phyloP scores from a whole-genome alignment of 352 stramenopile genomes.

The Globisporangium parvum region DNA sequence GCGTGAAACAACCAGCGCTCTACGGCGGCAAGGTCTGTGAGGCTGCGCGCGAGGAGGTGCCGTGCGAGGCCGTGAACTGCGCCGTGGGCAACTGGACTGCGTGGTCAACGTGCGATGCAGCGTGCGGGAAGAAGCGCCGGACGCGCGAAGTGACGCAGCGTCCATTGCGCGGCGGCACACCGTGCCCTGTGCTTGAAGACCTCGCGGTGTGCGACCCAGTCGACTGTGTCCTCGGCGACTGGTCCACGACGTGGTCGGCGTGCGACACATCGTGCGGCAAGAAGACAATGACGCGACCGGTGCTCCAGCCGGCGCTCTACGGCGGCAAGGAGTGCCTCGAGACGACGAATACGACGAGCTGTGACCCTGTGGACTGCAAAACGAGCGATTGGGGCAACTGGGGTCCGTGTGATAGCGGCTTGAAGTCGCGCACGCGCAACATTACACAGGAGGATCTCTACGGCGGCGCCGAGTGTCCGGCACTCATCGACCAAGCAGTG shows the following conservation, averaged over 20 bases:
- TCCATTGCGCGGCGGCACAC: constrained; percentile 23
- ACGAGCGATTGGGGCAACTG: constrained; percentile 29
- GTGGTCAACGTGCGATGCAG: constrained; percentile 36
- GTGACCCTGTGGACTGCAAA: constrained; percentile 46
- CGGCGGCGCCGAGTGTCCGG: constrained; percentile 38
- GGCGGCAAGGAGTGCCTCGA: constrained; percentile 25
- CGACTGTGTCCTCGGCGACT: constrained; percentile 32
- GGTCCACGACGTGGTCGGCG: constrained; percentile 22
- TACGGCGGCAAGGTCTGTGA: constrained; percentile 34
- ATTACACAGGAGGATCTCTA: constrained; percentile 45
- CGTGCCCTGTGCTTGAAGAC: constrained; percentile 31
- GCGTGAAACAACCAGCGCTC: constrained; percentile 19
- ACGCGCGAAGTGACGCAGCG: constrained; percentile 25
- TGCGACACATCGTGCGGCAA: constrained; percentile 29
- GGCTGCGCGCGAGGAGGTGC: constrained; percentile 22
- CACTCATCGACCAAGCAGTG: constrained; percentile 23
- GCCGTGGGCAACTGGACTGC: constrained; percentile 29
- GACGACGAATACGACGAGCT: constrained; percentile 27
- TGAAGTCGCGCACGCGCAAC: constrained; percentile 29
- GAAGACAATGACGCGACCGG: constrained; percentile 26
- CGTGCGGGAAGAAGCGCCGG: constrained; percentile 33
- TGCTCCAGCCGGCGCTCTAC: constrained; percentile 31
- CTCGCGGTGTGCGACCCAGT: constrained; percentile 32
- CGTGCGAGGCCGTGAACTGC: constrained; percentile 46
- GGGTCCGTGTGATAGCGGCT: constrained; percentile 22